These are phyloP conservation scores for Exophiala sideris DNA, from an alignment of 2,329 filamentous ascomycete genomes.

Conservation along the genomic window DNA sequence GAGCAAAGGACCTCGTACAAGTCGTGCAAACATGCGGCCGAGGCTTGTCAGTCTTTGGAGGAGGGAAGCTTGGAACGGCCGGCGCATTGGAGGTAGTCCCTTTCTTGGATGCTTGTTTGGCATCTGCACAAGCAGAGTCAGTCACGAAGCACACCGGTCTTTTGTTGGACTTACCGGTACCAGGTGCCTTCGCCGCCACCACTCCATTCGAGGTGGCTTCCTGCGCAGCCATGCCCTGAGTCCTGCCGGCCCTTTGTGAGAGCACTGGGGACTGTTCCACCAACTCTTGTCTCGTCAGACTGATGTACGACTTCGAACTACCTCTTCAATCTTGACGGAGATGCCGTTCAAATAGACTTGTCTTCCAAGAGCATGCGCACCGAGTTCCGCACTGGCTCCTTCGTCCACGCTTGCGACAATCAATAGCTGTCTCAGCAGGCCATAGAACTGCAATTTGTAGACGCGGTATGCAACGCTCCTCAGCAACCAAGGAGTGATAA, in stretches of 20 bases:
- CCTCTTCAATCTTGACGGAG: too few relatives aligned
- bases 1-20: constrained; percentile 87
- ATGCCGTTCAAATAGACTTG: too few relatives aligned
- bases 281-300: neutral
- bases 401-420: too few relatives aligned
- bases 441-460: neutral
- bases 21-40: constrained; percentile 90
- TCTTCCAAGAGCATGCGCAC: too few relatives aligned
- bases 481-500: neutral
- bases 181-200: constrained; percentile 2
- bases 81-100: constrained; percentile 4
- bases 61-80: constrained; percentile 46
- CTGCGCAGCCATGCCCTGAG: neutral
- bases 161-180: constrained; percentile 11
- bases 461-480: neutral
- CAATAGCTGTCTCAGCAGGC: neutral
- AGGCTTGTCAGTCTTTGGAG: constrained; percentile 95
- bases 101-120: constrained; percentile 12
- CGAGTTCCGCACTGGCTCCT: too few relatives aligned
- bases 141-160: neutral
- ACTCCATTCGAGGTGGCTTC: constrained; percentile 4
- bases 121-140: constrained; percentile 6
- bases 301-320: neutral
- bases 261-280: neutral
- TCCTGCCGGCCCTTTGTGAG: too few relatives aligned